Conservation (phyloP, 2,329 filamentous ascomycete genomes). For the Phialocephala sp. region DNA sequence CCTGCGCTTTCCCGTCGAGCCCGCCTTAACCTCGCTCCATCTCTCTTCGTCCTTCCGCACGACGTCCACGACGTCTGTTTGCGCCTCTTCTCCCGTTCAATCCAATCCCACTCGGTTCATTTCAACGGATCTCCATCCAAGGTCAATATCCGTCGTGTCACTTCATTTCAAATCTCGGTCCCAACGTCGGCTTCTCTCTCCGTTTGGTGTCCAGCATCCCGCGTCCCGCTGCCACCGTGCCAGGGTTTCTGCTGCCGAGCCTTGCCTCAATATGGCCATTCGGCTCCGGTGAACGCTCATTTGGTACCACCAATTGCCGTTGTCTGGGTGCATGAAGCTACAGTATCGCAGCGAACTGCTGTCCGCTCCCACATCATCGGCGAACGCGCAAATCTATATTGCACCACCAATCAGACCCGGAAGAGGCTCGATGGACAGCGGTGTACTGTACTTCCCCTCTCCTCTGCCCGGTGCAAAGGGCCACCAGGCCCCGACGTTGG, state of each 20-base stretch:
- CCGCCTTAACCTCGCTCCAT: background rate
- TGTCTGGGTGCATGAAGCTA: background rate
- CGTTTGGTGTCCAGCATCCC: background rate
- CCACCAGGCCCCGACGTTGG: background rate
- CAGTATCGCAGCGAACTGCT: slow-evolving; percentile 1
- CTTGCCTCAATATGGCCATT: background rate
- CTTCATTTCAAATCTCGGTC: background rate
- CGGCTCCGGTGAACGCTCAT: slow-evolving; percentile 5
- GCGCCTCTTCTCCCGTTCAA: background rate
- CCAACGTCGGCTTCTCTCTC: slow-evolving; percentile 1
- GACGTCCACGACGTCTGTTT: background rate
- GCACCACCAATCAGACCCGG: background rate
- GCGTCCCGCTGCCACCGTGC: background rate
- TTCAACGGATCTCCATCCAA: background rate
- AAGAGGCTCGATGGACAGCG: background rate
- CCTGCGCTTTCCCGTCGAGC: background rate
- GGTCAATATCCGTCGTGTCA: background rate
- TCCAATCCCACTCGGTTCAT: background rate
- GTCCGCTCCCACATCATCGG: background rate
- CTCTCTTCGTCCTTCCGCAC: background rate
- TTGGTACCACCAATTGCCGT: background rate
- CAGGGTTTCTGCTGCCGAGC: background rate
- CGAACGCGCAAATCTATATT: background rate
- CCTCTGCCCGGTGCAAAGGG: background rate
- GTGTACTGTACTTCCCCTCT: background rate